Evolutionary conservation across 2,329 filamentous ascomycete genomes (phyloP), one percentile per base, ranked within the genome.

Genomic region (Aspergillus sclerotialis): DNA sequence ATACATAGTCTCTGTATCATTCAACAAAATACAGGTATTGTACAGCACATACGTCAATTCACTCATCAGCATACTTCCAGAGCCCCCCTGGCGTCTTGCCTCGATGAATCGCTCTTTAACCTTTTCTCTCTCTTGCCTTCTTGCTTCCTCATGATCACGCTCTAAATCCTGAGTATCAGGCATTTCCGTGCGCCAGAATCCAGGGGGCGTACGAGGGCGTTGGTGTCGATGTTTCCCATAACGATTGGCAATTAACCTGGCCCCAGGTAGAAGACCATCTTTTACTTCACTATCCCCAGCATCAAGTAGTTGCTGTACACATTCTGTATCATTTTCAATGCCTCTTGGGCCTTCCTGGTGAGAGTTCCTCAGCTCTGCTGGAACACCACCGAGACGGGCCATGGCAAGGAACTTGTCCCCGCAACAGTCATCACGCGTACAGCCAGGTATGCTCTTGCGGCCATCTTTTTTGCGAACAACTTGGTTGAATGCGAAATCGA

Each of bases 171-270:
- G 92, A 1, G 92, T 95, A 16, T 68, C 78, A 1, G 90, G 89
- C 56, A 98, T 94, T 47, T 94, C 90, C 2, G 82, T 75, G 35
- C 85, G 73, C 92, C 92, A 98, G 56, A 86, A 96, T 0, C 88
- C 89, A 2, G 87, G 86, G 9, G 92, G 89, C 7, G 83, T 86
- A 28, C 67, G 70, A 42, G 76, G 72, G 32, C 87, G 75, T 39
- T 80, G 75, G 58, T 82, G 88, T 36, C 83, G 74, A 60, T 95
- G 89, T 54, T 73, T 86, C 5, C 88, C 88, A 56, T 77, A 78
- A 41, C 76, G 73, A 51, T 89, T 80, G 1, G 89, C 83, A 43
- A 93, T 75, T 0, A 79, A 81, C 52, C 81, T 82, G 9, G 89
- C 89, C 52, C 88, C 75, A n/a, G 87, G 48, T 58, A 94, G 74